phyloP scores from a whole-genome alignment of 2,329 filamentous ascomycete species.

The Scortechinia acanthostroma region DNA sequence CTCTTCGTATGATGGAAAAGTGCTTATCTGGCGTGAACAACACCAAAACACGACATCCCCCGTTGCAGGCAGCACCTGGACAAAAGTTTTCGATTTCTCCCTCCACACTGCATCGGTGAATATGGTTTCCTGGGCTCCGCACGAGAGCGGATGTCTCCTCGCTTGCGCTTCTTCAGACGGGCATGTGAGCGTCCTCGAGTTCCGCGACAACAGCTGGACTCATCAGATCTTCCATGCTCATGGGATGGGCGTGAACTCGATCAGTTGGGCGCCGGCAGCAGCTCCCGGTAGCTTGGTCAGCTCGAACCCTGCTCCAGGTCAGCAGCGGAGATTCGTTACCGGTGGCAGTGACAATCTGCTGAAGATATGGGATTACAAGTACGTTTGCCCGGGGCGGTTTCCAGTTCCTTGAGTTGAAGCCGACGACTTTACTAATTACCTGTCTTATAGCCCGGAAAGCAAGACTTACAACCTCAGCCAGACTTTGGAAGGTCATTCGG shows the following conservation, averaged over 20 bases:
- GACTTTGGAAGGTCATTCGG: constrained; percentile 72
- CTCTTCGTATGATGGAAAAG: constrained; percentile 92
- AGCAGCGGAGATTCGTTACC: constrained; percentile 80
- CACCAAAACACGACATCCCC: constrained; percentile 29
- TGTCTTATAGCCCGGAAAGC: constrained; percentile 25
- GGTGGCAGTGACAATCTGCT: constrained; percentile 89
- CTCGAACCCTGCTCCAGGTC: constrained; percentile 51
- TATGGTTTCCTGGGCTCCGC: constrained; percentile 93
- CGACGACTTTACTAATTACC: not conserved
- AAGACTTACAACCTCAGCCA: constrained; percentile 55
- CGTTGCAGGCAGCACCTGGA: constrained; percentile 37
- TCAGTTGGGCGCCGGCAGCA: constrained; percentile 86
- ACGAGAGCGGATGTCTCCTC: constrained; percentile 88
- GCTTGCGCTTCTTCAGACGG: constrained; percentile 93
- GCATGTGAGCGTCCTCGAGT: constrained; percentile 87
- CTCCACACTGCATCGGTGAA: constrained; percentile 95
- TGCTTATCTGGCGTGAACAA: constrained; percentile 96
- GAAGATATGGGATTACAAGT: constrained; percentile 83
- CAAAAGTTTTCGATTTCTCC: constrained; percentile 85
- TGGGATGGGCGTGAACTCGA: constrained; percentile 87
- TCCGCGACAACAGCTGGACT: constrained; percentile 90
- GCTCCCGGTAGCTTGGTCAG: constrained; percentile 79
- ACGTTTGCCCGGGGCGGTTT: no score
- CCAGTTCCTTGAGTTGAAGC: not conserved
- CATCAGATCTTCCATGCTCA: constrained; percentile 87